Conservation (phyloP, 2,329 filamentous ascomycete species). For the Epichloe baconii region DNA sequence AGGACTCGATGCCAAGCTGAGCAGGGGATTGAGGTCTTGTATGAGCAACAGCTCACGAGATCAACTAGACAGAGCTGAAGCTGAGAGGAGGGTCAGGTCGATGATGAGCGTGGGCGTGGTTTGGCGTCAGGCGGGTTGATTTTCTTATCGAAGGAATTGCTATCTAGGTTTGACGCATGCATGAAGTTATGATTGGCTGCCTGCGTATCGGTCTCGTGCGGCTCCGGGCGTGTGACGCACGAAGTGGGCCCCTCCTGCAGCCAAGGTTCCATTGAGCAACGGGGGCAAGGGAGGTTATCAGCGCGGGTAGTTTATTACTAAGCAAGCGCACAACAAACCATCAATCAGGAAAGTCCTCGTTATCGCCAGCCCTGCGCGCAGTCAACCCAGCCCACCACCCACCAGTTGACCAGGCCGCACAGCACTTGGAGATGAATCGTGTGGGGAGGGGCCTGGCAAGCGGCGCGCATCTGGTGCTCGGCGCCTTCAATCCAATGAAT, state of each 20-base stretch:
- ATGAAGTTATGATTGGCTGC: slow-evolving; percentile 3
- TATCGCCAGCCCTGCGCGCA: too few relatives aligned
- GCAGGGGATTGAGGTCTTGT: not conserved
- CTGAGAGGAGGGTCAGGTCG: not conserved
- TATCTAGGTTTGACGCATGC: not conserved
- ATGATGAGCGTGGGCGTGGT: not conserved
- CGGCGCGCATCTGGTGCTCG: too few relatives aligned
- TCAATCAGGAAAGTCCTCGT: too few relatives aligned
- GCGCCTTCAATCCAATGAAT: too few relatives aligned
- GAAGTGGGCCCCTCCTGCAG: not conserved
- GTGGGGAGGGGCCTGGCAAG: too few relatives aligned
- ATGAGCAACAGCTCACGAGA: not conserved
- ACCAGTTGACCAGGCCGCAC: too few relatives aligned
- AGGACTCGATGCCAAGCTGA: not conserved
- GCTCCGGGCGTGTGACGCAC: slow-evolving; percentile 6
- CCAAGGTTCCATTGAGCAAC: too few relatives aligned
- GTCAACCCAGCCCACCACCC: too few relatives aligned
- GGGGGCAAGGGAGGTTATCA: not conserved
- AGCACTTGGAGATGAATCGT: too few relatives aligned
- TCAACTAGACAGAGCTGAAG: not conserved
- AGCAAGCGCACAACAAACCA: too few relatives aligned
- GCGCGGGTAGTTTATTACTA: too few relatives aligned
- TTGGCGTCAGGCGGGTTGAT: not conserved
- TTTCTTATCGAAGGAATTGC: slow-evolving; percentile 4
- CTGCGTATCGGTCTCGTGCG: slow-evolving; percentile 4